Evolutionary conservation across 192 early-diverging fungal species (phyloP), one percentile per base, ranked within the genome.

Genomic region (Coemansia sp.): DNA sequence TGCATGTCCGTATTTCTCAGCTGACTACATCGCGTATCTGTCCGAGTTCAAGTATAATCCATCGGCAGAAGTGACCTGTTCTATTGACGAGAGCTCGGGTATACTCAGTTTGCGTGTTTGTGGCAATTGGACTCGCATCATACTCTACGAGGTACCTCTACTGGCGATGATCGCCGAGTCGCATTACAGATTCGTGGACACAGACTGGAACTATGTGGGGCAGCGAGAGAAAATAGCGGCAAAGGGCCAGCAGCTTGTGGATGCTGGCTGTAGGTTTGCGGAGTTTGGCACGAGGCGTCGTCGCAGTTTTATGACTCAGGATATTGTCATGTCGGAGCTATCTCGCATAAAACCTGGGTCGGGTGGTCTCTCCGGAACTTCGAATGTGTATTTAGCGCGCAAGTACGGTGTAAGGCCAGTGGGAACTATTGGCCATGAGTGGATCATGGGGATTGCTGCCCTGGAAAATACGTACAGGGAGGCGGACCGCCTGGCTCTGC

Each of bases 281-380:
- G 93, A 94, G 64, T 93, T 94, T 86, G 93, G 93, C 31, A 93
- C 92, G 0, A 74, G 92, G 7, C 72, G 92, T 34, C 82, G 92
- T 15, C 87, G 91, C 2, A 87, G 89, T 65, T 90, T 88, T 68
- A 74, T 79, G 27, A 89, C 91, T 0, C 91, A 92, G 31, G 79
- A 90, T 60, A 87, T 88, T 12, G 88, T 93, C 5, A 68, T 93
- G 63, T 64, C 73, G 9, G 61, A 62, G 61, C 61, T 62, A 10
- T 8, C 61, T 9, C 61, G 38, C 18, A 22, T 62, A n/a, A 62
- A 22, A 5, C n/a, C 58, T 9, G n/a, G 58, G 36, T 15, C 7
- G 6, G 61, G 61, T 16, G 86, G 75, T 0, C 66, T 92, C 1
- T 33, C 79, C 13, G 92, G 92, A 9, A 90, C 92, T 3, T 92